Evolutionary conservation across 495 filamentous ascomycete species (phyloP).

Genomic region (Penicillium cosmopolitanum): DNA sequence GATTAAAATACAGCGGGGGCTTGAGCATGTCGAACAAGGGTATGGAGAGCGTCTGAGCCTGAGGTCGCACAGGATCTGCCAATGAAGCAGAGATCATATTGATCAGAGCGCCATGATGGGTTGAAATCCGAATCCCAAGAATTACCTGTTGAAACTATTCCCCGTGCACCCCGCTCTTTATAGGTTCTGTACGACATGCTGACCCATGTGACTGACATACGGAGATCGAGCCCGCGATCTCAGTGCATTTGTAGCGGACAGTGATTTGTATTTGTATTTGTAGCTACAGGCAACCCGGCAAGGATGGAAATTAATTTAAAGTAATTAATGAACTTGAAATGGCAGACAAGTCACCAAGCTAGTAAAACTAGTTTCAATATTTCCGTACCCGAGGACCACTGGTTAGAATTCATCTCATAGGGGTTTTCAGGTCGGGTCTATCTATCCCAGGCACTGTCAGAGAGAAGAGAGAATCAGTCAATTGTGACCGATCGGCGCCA

Average conservation of each 20-base stretch:
- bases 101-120: not conserved
- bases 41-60: not conserved
- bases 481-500: not conserved
- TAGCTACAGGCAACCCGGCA: not conserved
- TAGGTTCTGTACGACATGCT: conserved; percentile 2
- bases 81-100: not conserved
- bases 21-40: not conserved
- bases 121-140: too few relatives aligned
- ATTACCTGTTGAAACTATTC: not conserved
- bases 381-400: not conserved
- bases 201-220: not conserved
- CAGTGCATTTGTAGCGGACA: not conserved
- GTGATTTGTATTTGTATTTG: not conserved
- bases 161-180: not conserved
- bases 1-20: not conserved
- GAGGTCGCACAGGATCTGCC: not conserved
- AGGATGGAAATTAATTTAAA: not conserved
- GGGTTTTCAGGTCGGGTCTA: not conserved
- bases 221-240: not conserved
- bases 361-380: not conserved
- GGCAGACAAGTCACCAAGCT: not conserved
- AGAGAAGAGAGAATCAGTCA: not conserved
- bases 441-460: not conserved
- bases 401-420: not conserved
- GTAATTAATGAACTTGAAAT: not conserved